A percentile compares a stretch with the other conserved stretches of the same genome.
These are phyloP conservation scores for Rosellinia necatrix DNA, from an alignment of 2,329 filamentous ascomycete species.

Conservation along the genomic window DNA sequence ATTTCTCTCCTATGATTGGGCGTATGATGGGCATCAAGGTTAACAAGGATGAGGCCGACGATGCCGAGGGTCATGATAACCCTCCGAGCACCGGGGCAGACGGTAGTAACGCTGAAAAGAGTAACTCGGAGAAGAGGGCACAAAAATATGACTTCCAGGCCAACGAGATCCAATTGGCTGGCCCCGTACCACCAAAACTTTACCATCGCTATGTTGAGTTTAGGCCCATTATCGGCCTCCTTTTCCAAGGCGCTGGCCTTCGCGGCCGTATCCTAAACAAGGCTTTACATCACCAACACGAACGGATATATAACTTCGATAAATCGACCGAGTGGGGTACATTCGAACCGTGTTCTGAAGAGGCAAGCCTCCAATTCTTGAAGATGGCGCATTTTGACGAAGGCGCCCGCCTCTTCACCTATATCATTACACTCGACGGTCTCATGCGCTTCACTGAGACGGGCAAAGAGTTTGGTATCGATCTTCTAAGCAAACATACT, in stretches of 20 bases:
- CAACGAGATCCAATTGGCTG: constrained; percentile 84
- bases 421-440: constrained; percentile 85
- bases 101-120: constrained; percentile 48
- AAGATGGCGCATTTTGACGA: constrained; percentile 86
- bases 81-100: constrained; percentile 20
- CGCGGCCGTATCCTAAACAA: constrained; percentile 81
- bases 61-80: constrained; percentile 43
- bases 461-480: constrained; percentile 92
- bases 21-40: constrained; percentile 75
- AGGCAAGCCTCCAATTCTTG: constrained; percentile 79
- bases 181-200: constrained; percentile 77
- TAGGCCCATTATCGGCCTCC: constrained; percentile 83
- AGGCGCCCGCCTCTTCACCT: constrained; percentile 86
- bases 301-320: constrained; percentile 87
- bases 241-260: constrained; percentile 81
- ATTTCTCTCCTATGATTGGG: constrained; percentile 88
- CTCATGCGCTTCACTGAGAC: constrained; percentile 92
- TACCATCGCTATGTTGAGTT: constrained; percentile 96
- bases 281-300: constrained; percentile 87
- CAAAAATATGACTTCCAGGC: constrained; percentile 93
- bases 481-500: constrained; percentile 90
- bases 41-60: constrained; percentile 60
- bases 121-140: constrained; percentile 60
- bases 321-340: constrained; percentile 72
- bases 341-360: constrained; percentile 68